A percentile compares a stretch with the other conserved stretches of the same genome.
These are phyloP conservation scores for Paecilomyces dactylethromorphus DNA, from an alignment of 2,329 filamentous ascomycete species.

Conservation along the genomic window DNA sequence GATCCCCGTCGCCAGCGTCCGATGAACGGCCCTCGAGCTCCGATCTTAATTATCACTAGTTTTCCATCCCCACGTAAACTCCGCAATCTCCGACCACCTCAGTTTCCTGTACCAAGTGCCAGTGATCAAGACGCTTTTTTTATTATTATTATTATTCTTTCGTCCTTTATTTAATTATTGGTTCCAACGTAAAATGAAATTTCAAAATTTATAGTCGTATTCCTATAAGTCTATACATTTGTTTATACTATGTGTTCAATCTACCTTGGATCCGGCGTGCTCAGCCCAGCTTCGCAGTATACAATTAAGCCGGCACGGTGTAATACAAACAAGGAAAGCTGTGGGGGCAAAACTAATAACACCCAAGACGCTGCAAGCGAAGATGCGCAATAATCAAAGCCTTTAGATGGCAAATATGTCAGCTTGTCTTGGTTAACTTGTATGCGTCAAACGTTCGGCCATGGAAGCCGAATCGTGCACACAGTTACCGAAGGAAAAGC, in stretches of 20 bases:
- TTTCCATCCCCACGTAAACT: constrained; percentile 7
- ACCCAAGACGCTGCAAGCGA: background rate
- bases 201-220: background rate
- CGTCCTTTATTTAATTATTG: too few species aligned
- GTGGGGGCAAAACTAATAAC: background rate
- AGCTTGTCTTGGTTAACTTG: background rate
- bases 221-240: background rate
- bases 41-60: constrained; percentile 12
- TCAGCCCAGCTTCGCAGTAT: background rate
- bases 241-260: background rate
- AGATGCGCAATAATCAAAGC: background rate
- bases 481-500: background rate
- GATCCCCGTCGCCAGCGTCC: background rate
- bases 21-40: background rate
- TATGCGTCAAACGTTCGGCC: background rate
- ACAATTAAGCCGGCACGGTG: background rate
- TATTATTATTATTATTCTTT: background rate
- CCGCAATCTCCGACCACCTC: constrained; percentile 15
- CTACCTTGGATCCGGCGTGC: background rate
- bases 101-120: background rate
- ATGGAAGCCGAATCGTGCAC: background rate
- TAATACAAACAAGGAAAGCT: background rate
- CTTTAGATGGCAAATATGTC: background rate
- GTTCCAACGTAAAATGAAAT: background rate
- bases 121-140: background rate